Conservation (phyloP, 2,329 filamentous ascomycete genomes). For the Colletotrichum aenigma region DNA sequence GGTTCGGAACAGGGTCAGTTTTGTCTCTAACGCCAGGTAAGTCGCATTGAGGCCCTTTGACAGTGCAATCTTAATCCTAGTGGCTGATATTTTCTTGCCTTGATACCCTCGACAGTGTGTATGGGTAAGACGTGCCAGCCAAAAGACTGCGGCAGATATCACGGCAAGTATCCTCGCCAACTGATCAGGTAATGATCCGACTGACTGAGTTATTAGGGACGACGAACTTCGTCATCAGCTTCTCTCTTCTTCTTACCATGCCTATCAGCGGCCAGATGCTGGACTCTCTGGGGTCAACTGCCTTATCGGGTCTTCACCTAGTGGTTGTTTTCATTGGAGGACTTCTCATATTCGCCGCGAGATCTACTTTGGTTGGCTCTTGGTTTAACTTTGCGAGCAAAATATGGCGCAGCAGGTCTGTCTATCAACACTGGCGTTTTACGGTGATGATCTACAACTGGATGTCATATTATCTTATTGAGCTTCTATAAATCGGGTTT, state of each 20-base stretch:
- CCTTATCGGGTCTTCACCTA: constrained; percentile 49
- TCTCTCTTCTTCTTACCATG: constrained; percentile 47
- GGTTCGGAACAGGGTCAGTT: constrained; percentile 48
- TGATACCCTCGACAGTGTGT: constrained; percentile 35
- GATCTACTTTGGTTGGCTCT: neutral
- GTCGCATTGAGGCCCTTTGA: neutral
- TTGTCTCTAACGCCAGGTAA: constrained; percentile 34
- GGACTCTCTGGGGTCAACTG: constrained; percentile 44
- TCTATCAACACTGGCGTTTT: neutral
- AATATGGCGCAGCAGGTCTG: neutral
- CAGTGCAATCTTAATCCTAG: neutral
- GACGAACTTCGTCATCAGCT: constrained; percentile 47
- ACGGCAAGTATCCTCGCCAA: neutral
- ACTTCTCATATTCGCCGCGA: constrained; percentile 29
- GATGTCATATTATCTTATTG: neutral
- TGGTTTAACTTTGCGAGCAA: neutral
- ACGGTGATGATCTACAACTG: neutral
- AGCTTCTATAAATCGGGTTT: neutral
- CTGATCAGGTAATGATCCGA: neutral
- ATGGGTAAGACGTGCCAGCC: constrained; percentile 49
- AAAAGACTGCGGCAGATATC: constrained; percentile 42
- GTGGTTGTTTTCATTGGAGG: constrained; percentile 41
- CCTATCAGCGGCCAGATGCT: constrained; percentile 49
- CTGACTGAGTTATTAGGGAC: constrained; percentile 26
- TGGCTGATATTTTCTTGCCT: neutral